These are phyloP conservation scores for Phytophthora quininea DNA, from an alignment of 352 stramenopile species.

Conservation along the genomic window DNA sequence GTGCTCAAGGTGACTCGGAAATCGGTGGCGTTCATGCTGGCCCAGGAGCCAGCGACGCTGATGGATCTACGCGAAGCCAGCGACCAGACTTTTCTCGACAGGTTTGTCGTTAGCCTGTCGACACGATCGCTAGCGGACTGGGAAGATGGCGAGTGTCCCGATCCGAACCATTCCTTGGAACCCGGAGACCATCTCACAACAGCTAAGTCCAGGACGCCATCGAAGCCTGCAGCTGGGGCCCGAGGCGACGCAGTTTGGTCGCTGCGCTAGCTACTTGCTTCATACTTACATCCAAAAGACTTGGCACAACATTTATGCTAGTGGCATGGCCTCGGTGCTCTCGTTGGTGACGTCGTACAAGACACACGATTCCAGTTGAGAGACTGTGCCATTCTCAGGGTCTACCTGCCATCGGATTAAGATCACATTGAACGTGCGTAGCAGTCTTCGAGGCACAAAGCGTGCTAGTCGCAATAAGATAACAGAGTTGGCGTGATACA, in stretches of 20 bases:
- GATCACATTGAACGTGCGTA: conserved; percentile 34
- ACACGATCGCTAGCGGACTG: conserved; percentile 59
- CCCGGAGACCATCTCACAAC: conserved; percentile 57
- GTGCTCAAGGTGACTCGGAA: conserved; percentile 77
- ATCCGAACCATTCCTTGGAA: conserved; percentile 67
- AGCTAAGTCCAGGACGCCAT: conserved; percentile 23
- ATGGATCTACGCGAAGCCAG: conserved; percentile 57
- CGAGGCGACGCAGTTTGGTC: conserved; percentile 29
- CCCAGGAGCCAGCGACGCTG: conserved; percentile 55
- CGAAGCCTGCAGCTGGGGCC: conserved; percentile 9
- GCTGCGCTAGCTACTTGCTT: conserved; percentile 12
- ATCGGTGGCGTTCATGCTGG: conserved; percentile 63
- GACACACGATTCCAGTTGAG: conserved; percentile 19
- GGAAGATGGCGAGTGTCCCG: conserved; percentile 76
- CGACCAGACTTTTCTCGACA: conserved; percentile 71
- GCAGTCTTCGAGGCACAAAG: conserved; percentile 18
- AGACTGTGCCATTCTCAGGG: conserved; percentile 13
- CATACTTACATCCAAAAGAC: not conserved
- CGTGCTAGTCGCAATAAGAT: conserved; percentile 21
- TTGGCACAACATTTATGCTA: not conserved
- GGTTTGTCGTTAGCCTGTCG: conserved; percentile 65
- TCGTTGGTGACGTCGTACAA: conserved; percentile 29
- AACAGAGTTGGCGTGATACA: conserved; percentile 26
- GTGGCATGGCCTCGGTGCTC: conserved; percentile 14
- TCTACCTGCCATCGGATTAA: conserved; percentile 30